Evolutionary conservation across 257 asterid species (phyloP).

Genomic region (Solanum appendiculatum): DNA sequence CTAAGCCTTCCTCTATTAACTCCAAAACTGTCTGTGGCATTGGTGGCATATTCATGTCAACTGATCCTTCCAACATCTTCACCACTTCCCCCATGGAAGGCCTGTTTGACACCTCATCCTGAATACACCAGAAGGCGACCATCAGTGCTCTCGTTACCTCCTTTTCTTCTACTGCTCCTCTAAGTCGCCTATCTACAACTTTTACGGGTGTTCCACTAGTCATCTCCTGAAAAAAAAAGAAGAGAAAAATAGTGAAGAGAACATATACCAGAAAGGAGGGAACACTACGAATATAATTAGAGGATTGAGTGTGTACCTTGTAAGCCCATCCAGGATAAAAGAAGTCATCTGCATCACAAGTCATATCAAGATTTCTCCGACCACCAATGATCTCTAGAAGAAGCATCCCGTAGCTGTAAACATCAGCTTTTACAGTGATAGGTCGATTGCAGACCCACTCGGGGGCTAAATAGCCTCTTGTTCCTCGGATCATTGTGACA

Average conservation of each 20-base stretch:
- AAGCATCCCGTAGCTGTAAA: conserved; percentile 92
- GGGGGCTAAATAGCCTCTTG: conserved; percentile 83
- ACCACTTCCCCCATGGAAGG: conserved; percentile 91
- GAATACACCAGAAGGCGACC: conserved; percentile 85
- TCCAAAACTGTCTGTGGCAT: conserved; percentile 81
- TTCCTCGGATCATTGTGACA: conserved; percentile 79
- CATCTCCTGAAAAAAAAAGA: conserved; percentile 41
- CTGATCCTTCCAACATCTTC: conserved; percentile 75
- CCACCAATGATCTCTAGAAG: conserved; percentile 80
- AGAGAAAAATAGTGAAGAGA: neutral
- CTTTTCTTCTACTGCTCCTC: conserved; percentile 48
- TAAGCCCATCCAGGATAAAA: conserved; percentile 95
- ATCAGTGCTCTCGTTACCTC: conserved; percentile 46
- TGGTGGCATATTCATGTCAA: conserved; percentile 51
- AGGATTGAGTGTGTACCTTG: conserved; percentile 40
- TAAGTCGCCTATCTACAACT: conserved; percentile 57
- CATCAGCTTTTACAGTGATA: conserved; percentile 83
- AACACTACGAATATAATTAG: neutral
- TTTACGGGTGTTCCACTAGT: conserved; percentile 37
- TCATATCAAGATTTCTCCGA: conserved; percentile 80
- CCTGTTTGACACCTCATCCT: conserved; percentile 59
- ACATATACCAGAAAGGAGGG: neutral
- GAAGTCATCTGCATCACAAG: conserved; percentile 61
- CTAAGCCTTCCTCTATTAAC: conserved; percentile 79
- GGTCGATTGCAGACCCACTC: conserved; percentile 87